phyloP scores from a whole-genome alignment of 176 grass and related monocot genomes.

The Luzula sylvatica region DNA sequence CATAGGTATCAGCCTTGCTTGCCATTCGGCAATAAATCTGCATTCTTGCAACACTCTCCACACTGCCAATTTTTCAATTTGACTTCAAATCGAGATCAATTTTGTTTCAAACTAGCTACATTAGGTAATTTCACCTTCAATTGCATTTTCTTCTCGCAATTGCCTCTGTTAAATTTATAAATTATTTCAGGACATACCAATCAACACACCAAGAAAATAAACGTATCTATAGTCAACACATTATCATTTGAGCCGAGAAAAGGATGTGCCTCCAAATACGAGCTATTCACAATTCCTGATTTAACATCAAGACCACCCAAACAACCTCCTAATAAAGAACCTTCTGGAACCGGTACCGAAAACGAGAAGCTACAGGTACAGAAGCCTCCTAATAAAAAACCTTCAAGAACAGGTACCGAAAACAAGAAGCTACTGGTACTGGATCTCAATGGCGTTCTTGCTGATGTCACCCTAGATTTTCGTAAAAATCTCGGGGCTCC shows the following conservation, averaged over 20 bases:
- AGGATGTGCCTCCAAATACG: not conserved
- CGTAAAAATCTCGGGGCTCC: conserved; percentile 11
- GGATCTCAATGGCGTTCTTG: conserved; percentile 18
- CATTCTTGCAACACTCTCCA: conserved; percentile 11
- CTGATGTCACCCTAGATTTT: conserved; percentile 16
- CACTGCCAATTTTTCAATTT: not conserved
- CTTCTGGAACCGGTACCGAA: not conserved
- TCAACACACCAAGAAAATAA: conserved; percentile 5
- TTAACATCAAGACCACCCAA: not conserved
- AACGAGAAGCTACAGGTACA: conserved; percentile 12
- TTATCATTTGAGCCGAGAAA: conserved; percentile 21
- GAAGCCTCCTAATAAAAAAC: not conserved
- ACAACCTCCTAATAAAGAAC: not conserved
- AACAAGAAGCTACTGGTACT: conserved; percentile 17
- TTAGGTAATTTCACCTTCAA: conserved; percentile 15
- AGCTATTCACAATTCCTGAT: conserved; percentile 3
- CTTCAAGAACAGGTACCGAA: not conserved
- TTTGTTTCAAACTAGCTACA: not conserved
- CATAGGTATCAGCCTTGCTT: conserved; percentile 14
- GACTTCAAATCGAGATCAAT: too few species aligned
- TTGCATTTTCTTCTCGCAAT: not conserved
- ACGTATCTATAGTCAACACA: conserved; percentile 13
- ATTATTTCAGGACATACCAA: not conserved
- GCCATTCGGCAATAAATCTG: conserved; percentile 12
- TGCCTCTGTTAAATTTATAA: not conserved